Conservation (phyloP, 1,139 yeast species). For the Kurtzmaniella quercitrusa region DNA sequence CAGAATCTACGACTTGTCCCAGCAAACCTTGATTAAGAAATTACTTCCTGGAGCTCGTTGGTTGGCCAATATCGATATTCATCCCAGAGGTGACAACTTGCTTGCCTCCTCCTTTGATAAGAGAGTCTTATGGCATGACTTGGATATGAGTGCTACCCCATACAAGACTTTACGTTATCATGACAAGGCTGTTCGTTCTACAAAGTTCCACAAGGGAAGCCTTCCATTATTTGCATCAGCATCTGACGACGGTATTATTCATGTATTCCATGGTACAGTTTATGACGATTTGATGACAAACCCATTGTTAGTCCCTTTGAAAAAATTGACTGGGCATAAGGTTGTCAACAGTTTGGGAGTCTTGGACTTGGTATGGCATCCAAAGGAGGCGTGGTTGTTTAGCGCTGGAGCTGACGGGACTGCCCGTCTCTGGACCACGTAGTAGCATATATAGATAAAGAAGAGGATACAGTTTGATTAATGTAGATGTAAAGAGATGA, state of each 20-base stretch:
- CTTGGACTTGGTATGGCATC: constrained; percentile 92
- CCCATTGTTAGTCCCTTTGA: constrained; percentile 92
- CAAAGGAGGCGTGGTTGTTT: constrained; percentile 96
- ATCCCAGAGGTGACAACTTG: constrained; percentile 93
- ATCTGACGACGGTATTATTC: constrained; percentile 92
- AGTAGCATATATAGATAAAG: constrained; percentile 8
- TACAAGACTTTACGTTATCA: constrained; percentile 94
- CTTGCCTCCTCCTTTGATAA: constrained; percentile 92
- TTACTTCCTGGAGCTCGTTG: constrained; percentile 94
- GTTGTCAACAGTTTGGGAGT: constrained; percentile 80
- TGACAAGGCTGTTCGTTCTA: constrained; percentile 88
- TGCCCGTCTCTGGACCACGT: constrained; percentile 94
- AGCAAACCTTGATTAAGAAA: constrained; percentile 78
- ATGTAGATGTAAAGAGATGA: no score
- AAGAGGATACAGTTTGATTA: no score
- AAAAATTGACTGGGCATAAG: constrained; percentile 91
- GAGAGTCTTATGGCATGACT: constrained; percentile 95
- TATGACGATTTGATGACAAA: constrained; percentile 95
- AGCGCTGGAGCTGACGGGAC: constrained; percentile 98
- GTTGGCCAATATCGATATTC: constrained; percentile 88
- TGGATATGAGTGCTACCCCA: constrained; percentile 85
- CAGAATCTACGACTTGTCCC: constrained; percentile 84
- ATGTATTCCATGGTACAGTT: constrained; percentile 95
- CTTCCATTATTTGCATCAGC: constrained; percentile 93
- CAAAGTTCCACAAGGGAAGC: constrained; percentile 77